Evolutionary conservation across 768 basidiomycete genomes (phyloP).

Genomic region (Termitomyces eurrhizus): DNA sequence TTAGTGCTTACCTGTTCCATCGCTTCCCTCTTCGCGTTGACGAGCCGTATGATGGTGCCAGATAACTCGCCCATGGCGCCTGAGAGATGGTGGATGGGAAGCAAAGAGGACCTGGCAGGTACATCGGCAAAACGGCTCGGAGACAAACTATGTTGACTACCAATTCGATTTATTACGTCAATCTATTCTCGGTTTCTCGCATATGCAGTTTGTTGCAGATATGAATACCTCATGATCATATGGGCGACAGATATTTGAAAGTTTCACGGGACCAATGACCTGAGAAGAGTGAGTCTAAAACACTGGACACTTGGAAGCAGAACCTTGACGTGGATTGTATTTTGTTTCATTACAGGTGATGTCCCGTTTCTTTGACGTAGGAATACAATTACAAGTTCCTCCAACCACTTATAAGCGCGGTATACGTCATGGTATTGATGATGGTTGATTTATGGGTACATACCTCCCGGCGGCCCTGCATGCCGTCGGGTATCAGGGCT

Average conservation of each 20-base stretch:
- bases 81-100: neutral
- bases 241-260: neutral
- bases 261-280: too few species aligned
- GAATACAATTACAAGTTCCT: neutral
- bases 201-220: neutral
- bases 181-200: neutral
- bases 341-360: neutral
- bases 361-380: neutral
- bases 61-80: conserved; percentile 36
- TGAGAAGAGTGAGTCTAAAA: neutral
- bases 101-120: neutral
- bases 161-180: neutral
- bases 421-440: neutral
- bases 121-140: conserved; percentile 1
- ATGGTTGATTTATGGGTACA: neutral
- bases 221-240: neutral
- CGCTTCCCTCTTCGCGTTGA: conserved; percentile 31
- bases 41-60: conserved; percentile 30
- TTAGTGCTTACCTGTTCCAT: conserved; percentile 33
- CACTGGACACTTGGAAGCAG: too few species aligned
- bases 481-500: neutral
- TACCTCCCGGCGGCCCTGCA: too few species aligned
- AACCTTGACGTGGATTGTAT: neutral
- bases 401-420: neutral
- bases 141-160: neutral